Percentiles rank a stretch among this genome's conserved stretches.
Conservation (phyloP, 768 basidiomycete species). For the Mycena epipterygia region DNA sequence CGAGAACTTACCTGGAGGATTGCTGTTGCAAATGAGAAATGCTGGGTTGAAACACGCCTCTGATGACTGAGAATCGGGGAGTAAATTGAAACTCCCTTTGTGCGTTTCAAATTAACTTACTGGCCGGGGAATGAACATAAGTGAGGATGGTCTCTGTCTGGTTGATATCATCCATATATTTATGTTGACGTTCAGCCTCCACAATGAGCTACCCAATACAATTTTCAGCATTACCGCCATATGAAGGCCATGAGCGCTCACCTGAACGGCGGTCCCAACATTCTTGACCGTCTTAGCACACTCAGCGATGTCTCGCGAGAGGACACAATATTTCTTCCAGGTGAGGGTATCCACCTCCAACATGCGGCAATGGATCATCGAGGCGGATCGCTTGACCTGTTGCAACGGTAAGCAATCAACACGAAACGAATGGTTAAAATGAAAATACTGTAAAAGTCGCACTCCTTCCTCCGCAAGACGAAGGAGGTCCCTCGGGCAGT, state of each 20-base stretch:
- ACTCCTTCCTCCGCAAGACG: neutral
- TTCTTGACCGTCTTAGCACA: neutral
- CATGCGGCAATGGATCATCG: conserved; percentile 4
- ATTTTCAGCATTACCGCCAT: too few species aligned
- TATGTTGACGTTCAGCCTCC: neutral
- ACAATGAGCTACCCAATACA: conserved; percentile 24
- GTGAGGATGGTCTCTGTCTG: too few species aligned
- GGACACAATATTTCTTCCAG: conserved; percentile 18
- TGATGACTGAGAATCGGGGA: too few species aligned
- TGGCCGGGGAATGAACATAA: too few species aligned
- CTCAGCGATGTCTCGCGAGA: conserved; percentile 2
- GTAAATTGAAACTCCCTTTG: too few species aligned
- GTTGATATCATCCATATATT: too few species aligned
- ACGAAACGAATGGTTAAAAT: neutral
- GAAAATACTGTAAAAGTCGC: neutral
- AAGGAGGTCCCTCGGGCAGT: neutral
- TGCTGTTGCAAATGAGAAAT: too few species aligned
- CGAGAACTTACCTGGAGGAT: too few species aligned
- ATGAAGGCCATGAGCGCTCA: neutral
- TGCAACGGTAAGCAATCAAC: neutral
- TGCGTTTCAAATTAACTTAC: too few species aligned
- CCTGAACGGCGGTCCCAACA: conserved; percentile 12
- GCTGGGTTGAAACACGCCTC: too few species aligned
- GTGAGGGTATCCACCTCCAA: neutral
- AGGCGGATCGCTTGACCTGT: conserved; percentile 3